These are phyloP conservation scores for Malania oleifera DNA, from an alignment of 164 flowering plant genomes.

Conservation along the genomic window DNA sequence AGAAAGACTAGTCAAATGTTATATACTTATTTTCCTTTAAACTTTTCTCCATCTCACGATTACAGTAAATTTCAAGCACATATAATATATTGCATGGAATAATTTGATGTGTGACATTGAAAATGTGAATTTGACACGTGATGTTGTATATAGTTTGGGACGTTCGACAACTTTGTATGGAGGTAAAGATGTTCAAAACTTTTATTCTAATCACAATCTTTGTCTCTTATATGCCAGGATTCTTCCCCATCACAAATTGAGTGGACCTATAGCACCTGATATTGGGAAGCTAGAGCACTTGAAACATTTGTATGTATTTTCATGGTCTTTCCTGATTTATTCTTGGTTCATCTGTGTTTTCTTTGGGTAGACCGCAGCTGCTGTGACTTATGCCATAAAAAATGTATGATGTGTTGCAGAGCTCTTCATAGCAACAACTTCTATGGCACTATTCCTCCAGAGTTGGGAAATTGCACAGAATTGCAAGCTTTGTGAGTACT, in stretches of 20 bases:
- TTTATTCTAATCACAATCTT: not conserved
- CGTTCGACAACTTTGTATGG: not conserved
- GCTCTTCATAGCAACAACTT: conserved; percentile 75
- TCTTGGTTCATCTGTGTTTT: conserved; percentile 1
- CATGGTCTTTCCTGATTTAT: not conserved
- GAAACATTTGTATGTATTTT: conserved; percentile 60
- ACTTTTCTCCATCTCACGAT: too few relatives aligned
- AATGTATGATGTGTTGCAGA: conserved; percentile 30
- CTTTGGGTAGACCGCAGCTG: conserved; percentile 3
- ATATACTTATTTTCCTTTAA: too few relatives aligned
- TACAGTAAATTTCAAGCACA: too few relatives aligned
- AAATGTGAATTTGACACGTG: not conserved
- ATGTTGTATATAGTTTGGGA: not conserved
- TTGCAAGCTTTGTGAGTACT: conserved; percentile 74
- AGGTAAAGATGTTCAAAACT: not conserved
- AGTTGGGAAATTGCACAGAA: conserved; percentile 75
- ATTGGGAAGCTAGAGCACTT: conserved; percentile 81
- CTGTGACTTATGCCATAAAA: conserved; percentile 17
- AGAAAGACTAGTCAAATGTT: too few relatives aligned
- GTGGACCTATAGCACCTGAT: conserved; percentile 87
- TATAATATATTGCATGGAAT: not conserved
- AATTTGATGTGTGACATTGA: not conserved
- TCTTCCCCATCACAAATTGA: conserved; percentile 62
- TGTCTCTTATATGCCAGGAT: conserved; percentile 42
- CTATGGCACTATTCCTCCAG: conserved; percentile 79